Conservation (phyloP, 208 protist genomes). For the Crithidia brevicula region DNA sequence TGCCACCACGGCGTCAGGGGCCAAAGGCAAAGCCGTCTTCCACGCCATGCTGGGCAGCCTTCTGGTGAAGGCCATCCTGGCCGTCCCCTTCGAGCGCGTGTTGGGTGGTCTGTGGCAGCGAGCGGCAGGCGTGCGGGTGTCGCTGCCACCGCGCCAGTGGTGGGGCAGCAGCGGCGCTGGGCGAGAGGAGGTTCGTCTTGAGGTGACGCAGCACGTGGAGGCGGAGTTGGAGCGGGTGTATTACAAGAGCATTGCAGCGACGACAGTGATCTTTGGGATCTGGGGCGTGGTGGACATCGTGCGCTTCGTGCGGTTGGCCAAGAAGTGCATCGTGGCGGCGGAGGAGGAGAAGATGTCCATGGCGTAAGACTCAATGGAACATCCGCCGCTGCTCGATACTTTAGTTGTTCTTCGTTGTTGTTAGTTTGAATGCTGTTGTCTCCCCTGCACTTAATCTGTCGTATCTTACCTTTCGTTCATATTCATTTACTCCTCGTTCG, state of each 20-base stretch:
- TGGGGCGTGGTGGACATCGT: slow-evolving; percentile 19
- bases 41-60: slow-evolving; percentile 35
- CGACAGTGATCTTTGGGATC: slow-evolving; percentile 16
- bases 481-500: too few species aligned
- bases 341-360: slow-evolving; percentile 1
- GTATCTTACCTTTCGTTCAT: too few species aligned
- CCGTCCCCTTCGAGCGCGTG: slow-evolving; percentile 36
- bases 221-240: slow-evolving; percentile 32
- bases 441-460: too few species aligned
- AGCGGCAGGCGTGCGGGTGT: slow-evolving; percentile 16
- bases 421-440: too few species aligned
- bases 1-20: slow-evolving; percentile 9
- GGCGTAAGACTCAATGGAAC: too few species aligned
- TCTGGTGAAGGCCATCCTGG: slow-evolving; percentile 35
- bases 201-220: slow-evolving; percentile 23
- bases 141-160: slow-evolving; percentile 1
- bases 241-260: slow-evolving; percentile 24
- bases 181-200: background rate
- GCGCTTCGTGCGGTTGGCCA: slow-evolving; percentile 10
- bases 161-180: background rate
- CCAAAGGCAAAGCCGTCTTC: slow-evolving; percentile 5
- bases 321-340: background rate
- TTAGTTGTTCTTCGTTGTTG: background rate
- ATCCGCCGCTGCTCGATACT: too few species aligned
- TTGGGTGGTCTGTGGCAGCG: slow-evolving; percentile 35